These are phyloP conservation scores for Trapa bicornis DNA, from an alignment of 345 rosid genomes.

Conservation along the genomic window DNA sequence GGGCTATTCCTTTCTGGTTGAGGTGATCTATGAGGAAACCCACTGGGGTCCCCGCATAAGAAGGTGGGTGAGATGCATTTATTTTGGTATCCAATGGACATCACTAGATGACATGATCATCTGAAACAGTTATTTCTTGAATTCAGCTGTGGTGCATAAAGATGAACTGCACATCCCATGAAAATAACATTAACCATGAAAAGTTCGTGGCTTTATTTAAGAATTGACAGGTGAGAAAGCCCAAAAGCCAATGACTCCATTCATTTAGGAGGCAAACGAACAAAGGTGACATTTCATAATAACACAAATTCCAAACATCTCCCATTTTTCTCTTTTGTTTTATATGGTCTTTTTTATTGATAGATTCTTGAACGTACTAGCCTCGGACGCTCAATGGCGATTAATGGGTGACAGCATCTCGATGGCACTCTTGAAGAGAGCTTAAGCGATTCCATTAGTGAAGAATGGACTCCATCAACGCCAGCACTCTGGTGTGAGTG, in stretches of 20 bases:
- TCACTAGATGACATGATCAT: neutral
- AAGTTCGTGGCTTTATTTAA: constrained; percentile 15
- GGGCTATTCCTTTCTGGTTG: no score
- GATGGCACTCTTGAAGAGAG: no score
- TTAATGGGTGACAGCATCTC: no score
- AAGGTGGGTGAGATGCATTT: no score
- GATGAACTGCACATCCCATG: no score
- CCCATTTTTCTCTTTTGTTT: neutral
- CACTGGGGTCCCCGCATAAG: no score
- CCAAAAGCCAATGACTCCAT: constrained; percentile 4
- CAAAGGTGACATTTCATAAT: neutral
- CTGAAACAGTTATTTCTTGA: no score
- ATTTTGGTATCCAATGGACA: no score
- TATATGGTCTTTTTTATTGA: neutral
- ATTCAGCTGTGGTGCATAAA: no score
- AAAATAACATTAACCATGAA: no score
- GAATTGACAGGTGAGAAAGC: constrained; percentile 19
- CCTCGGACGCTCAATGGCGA: constrained; percentile 8
- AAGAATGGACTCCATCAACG: constrained; percentile 2
- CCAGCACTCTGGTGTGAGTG: constrained; percentile 81
- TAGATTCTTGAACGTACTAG: neutral
- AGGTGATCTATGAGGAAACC: no score
- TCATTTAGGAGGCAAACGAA: neutral
- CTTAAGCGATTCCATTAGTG: no score
- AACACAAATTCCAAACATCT: neutral